These are phyloP conservation scores for Candida railenensis DNA, from an alignment of 805 yeast genomes.

Conservation along the genomic window DNA sequence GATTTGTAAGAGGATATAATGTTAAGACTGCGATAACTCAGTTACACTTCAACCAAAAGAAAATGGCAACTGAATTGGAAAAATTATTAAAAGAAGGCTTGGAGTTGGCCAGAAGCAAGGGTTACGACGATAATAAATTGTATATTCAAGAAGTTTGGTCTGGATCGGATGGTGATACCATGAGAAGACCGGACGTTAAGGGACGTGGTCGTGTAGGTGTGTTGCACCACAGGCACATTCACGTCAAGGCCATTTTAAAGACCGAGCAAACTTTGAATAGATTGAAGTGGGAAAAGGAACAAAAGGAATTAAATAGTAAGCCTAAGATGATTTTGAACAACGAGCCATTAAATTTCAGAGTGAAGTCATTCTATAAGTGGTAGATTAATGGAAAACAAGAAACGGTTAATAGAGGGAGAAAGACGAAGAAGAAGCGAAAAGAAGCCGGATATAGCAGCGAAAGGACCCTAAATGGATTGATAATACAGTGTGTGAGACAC, in stretches of 20 bases:
- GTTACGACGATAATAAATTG: constrained; percentile 57
- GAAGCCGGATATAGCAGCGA: no score
- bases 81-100: constrained; percentile 72
- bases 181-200: constrained; percentile 71
- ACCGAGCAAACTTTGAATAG: constrained; percentile 64
- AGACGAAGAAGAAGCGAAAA: no score
- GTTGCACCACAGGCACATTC: constrained; percentile 72
- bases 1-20: constrained; percentile 71
- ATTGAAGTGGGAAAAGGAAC: constrained; percentile 55
- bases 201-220: constrained; percentile 91
- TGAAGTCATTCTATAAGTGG: constrained; percentile 43
- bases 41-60: constrained; percentile 82
- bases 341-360: constrained; percentile 43
- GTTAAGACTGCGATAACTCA: constrained; percentile 85
- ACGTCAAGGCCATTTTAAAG: constrained; percentile 75
- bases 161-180: constrained; percentile 82
- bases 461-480: no score
- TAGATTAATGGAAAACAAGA: constrained; percentile 10
- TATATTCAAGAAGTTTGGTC: constrained; percentile 85
- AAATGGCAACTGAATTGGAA: constrained; percentile 75
- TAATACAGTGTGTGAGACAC: no score
- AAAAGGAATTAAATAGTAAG: constrained; percentile 46
- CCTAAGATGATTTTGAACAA: constrained; percentile 51
- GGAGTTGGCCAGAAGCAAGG: constrained; percentile 61
- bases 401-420: no score